These are phyloP conservation scores for Salvia sclarea DNA, from an alignment of 305 asterid species.

Conservation along the genomic window DNA sequence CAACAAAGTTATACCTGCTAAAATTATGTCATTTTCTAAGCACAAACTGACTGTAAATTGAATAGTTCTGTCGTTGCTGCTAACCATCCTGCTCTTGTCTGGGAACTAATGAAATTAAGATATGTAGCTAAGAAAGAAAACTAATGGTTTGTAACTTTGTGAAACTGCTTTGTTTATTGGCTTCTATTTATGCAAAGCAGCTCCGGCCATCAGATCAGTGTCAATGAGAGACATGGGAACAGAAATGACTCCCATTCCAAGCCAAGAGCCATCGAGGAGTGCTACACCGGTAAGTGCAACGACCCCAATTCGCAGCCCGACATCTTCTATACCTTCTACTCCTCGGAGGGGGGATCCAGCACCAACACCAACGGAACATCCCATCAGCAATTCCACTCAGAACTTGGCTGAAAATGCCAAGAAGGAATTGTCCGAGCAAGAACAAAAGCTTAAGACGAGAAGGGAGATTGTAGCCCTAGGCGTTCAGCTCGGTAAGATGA, in stretches of 20 bases:
- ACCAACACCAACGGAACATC: constrained; percentile 57
- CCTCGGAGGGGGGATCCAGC: constrained; percentile 83
- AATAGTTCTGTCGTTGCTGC: neutral
- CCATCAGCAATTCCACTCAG: constrained; percentile 32
- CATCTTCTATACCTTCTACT: constrained; percentile 83
- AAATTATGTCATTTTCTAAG: too few species aligned
- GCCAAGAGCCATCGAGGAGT: constrained; percentile 95
- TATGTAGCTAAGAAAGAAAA: neutral
- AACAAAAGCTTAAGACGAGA: constrained; percentile 72
- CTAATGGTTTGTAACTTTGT: neutral
- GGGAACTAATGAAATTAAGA: neutral
- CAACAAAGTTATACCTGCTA: neutral
- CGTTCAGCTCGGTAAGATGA: constrained; percentile 91
- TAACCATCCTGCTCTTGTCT: neutral
- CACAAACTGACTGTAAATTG: neutral
- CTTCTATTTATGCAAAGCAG: constrained; percentile 38
- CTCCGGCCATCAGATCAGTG: constrained; percentile 74
- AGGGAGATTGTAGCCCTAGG: constrained; percentile 93
- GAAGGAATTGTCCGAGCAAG: constrained; percentile 73
- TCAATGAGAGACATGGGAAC: constrained; percentile 99
- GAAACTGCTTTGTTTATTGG: constrained; percentile 5
- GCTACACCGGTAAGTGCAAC: constrained; percentile 79
- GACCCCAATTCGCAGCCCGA: constrained; percentile 89
- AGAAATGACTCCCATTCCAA: constrained; percentile 97
- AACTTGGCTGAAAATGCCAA: constrained; percentile 43